Evolutionary conservation across 2,329 filamentous ascomycete species (phyloP), one percentile per base, ranked within the genome.

Genomic region (Microdochium trichocladiopsis): DNA sequence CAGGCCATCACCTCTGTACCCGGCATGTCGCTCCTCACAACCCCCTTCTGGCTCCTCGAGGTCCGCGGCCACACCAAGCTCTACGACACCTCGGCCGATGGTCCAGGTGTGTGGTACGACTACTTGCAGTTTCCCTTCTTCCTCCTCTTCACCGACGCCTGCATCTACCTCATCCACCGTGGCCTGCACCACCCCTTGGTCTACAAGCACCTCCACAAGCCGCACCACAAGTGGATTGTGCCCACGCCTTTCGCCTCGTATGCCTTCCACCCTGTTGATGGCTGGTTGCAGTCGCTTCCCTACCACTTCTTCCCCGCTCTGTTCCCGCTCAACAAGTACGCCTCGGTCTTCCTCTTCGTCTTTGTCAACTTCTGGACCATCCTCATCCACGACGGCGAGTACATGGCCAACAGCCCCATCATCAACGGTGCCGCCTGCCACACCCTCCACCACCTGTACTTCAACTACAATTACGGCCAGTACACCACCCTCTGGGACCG

Each of bases 211-310:
- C 79, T 96, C 49, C 93, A 97, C 82, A 97, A 97, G 82, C 87
- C 91, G 59, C 93, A 97, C 73, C 93, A 97, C 84, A 96, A 96
- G 77, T 97, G 93, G 93, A 96, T 97, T 72, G 95, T 96, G 90
- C 93, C 93, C 2, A 95, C 90, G 2, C 93, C 93, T 1, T 96
- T 83, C 68, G 92, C 93, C 43, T 91, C 87, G 61, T 88, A 96
- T 66, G 93, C 93, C 53, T 97, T 97, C 80, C 91, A 97, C 75
- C 92, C 93, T 1, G 69, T 96, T 50, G 93, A 97, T 66, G 93
- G 93, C 64, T 96, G 87, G 72, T 80, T 84, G 11, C 93, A 97
- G 75, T 88, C 87, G 55, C 68, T 95, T 48, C 93, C 93, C 1
- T 97, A 97, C 74, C 93, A 97, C 73, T 62, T 96, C 59, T 96